Percentiles rank a stretch among this genome's conserved stretches.
These are phyloP conservation scores for Porodaedalea pini DNA, from an alignment of 1,284 basidiomycete genomes.

Conservation along the genomic window DNA sequence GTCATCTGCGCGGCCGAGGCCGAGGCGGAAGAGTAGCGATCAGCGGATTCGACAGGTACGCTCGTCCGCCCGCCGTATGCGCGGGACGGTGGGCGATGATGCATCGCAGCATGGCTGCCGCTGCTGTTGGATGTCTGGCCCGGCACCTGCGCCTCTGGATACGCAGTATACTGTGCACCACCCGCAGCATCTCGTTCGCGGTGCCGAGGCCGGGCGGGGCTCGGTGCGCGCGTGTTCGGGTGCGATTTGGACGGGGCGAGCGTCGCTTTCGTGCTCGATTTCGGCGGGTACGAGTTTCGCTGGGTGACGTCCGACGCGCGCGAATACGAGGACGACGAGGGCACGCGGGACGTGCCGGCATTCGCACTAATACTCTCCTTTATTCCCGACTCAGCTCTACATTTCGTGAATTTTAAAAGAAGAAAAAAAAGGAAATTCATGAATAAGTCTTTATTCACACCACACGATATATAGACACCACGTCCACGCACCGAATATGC, in stretches of 20 bases:
- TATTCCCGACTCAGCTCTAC: too few relatives aligned
- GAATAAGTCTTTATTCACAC: too few relatives aligned
- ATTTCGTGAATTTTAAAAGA: too few relatives aligned
- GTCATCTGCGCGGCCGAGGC: not conserved
- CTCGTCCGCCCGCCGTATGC: slow-evolving; percentile 13
- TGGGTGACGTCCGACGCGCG: not conserved
- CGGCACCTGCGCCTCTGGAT: too few relatives aligned
- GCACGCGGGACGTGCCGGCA: not conserved
- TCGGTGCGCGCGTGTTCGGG: slow-evolving; percentile 5
- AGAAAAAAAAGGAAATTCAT: too few relatives aligned
- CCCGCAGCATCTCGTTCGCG: not conserved
- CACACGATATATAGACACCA: too few relatives aligned
- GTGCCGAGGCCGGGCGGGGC: not conserved
- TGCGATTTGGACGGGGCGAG: not conserved
- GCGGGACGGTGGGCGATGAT: not conserved
- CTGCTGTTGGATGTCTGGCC: too few relatives aligned
- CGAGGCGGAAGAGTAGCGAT: not conserved
- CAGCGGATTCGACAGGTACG: slow-evolving; percentile 2
- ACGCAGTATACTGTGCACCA: not conserved
- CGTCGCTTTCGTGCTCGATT: not conserved
- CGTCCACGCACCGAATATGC: slow-evolving; percentile 54
- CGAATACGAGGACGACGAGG: not conserved
- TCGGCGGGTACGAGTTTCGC: slow-evolving; percentile 1
- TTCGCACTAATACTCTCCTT: too few relatives aligned
- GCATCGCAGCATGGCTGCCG: not conserved